Evolutionary conservation across 352 stramenopile genomes (phyloP).

Genomic region (Phytopythium oedochilum): DNA sequence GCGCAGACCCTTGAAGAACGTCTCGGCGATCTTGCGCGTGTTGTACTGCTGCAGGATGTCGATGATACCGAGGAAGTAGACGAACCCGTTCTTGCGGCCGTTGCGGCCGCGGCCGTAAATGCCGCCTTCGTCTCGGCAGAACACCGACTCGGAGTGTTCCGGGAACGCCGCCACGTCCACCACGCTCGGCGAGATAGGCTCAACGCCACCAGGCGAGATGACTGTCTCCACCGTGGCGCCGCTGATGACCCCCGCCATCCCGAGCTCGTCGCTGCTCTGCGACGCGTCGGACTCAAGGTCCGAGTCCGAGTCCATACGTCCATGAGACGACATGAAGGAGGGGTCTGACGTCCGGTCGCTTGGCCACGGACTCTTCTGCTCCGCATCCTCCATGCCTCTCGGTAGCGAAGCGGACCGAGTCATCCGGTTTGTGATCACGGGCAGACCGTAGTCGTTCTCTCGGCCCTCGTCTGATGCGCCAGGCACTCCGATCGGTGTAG

Average conservation of each 20-base stretch:
- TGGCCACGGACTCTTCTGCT: background rate
- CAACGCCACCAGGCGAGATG: background rate
- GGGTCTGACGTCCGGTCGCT: background rate
- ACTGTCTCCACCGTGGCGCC: background rate
- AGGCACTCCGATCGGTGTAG: conserved; percentile 21
- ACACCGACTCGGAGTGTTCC: conserved; percentile 56
- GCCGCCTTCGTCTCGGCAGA: conserved; percentile 70
- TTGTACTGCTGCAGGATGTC: conserved; percentile 95
- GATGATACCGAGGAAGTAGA: conserved; percentile 92
- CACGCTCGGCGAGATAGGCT: conserved; percentile 44
- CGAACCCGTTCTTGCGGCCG: conserved; percentile 67
- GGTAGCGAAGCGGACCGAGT: conserved; percentile 24
- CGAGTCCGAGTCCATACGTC: conserved; percentile 21
- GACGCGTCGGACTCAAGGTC: conserved; percentile 32
- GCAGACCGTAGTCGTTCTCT: background rate
- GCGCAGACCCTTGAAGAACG: conserved; percentile 82
- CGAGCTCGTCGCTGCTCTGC: conserved; percentile 31
- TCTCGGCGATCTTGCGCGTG: conserved; percentile 88
- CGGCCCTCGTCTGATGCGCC: conserved; percentile 9
- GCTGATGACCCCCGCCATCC: background rate
- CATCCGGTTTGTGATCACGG: conserved; percentile 12
- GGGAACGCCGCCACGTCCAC: conserved; percentile 39
- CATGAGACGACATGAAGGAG: background rate
- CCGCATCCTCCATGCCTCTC: too few relatives aligned
- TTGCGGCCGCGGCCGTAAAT: conserved; percentile 58